A percentile compares a stretch with the other conserved stretches of the same genome.
Conservation (phyloP, 257 asterid species). For the Knoxia roxburghii region DNA sequence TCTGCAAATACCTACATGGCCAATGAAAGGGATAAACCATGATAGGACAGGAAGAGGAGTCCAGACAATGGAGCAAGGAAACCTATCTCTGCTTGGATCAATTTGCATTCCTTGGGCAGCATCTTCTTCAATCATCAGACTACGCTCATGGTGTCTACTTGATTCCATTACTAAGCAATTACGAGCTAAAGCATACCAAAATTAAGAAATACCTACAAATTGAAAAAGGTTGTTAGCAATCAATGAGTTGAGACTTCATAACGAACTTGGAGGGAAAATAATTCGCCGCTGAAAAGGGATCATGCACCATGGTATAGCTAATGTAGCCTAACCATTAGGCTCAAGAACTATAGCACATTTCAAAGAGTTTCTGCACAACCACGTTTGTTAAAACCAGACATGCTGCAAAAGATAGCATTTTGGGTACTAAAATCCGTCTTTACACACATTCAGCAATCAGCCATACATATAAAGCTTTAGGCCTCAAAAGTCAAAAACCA, state of each 20-base stretch:
- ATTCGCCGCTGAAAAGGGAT: background rate
- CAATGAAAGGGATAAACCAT: conserved; percentile 81
- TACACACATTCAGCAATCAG: background rate
- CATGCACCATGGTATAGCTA: background rate
- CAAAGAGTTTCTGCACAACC: background rate
- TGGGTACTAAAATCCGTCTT: background rate
- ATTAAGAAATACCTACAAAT: background rate
- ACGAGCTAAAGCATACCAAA: conserved; percentile 16
- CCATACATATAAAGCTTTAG: background rate
- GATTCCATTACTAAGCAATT: conserved; percentile 46
- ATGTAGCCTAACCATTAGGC: background rate
- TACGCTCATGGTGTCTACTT: conserved; percentile 38
- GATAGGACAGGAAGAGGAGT: conserved; percentile 86
- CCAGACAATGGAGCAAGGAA: conserved; percentile 93
- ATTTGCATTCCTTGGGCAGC: conserved; percentile 28
- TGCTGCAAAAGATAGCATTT: background rate
- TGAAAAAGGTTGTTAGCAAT: background rate
- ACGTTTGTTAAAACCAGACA: background rate
- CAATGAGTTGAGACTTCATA: background rate
- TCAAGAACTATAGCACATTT: background rate
- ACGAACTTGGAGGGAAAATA: background rate
- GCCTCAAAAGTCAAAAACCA: background rate
- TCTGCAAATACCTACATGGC: conserved; percentile 85
- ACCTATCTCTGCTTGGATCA: conserved; percentile 59
- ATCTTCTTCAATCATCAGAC: conserved; percentile 49